A percentile compares a stretch with the other conserved stretches of the same genome.
Conservation (phyloP, 148 eudicot genomes). For the Silene uniflora region DNA sequence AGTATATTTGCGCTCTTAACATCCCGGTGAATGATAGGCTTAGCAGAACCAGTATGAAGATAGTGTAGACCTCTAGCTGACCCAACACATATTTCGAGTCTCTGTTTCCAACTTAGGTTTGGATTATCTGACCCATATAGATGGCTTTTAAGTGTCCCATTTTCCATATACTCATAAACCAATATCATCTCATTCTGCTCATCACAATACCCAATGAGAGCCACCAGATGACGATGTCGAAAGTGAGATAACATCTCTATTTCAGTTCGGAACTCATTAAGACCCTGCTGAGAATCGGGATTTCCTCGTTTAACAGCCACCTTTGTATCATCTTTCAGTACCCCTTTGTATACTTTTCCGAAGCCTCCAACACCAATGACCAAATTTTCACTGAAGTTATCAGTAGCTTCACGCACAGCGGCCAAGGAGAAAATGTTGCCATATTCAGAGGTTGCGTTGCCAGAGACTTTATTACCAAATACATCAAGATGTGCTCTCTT, state of each 20-base stretch:
- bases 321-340: slow-evolving; percentile 40
- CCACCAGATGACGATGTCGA: slow-evolving; percentile 69
- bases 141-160: slow-evolving; percentile 60
- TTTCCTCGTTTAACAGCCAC: slow-evolving; percentile 63
- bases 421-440: slow-evolving; percentile 47
- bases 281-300: slow-evolving; percentile 48
- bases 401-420: slow-evolving; percentile 50
- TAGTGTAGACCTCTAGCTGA: slow-evolving; percentile 69
- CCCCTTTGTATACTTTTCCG: slow-evolving; percentile 63
- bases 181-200: slow-evolving; percentile 60
- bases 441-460: slow-evolving; percentile 33
- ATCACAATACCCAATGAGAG: slow-evolving; percentile 63
- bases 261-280: slow-evolving; percentile 54
- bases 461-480: slow-evolving; percentile 18
- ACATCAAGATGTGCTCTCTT: slow-evolving; percentile 19
- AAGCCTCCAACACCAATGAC: slow-evolving; percentile 66
- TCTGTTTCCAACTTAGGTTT: slow-evolving; percentile 52
- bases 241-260: slow-evolving; percentile 68
- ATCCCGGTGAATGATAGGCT: slow-evolving; percentile 62
- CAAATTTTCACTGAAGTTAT: slow-evolving; percentile 48
- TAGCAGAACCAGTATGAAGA: slow-evolving; percentile 62
- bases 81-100: slow-evolving; percentile 68
- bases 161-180: slow-evolving; percentile 63
- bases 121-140: slow-evolving; percentile 49
- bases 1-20: slow-evolving; percentile 66